A percentile compares a stretch with the other conserved stretches of the same genome.
Conservation (phyloP, 805 yeast species). For the Hanseniaspora osmophila region DNA sequence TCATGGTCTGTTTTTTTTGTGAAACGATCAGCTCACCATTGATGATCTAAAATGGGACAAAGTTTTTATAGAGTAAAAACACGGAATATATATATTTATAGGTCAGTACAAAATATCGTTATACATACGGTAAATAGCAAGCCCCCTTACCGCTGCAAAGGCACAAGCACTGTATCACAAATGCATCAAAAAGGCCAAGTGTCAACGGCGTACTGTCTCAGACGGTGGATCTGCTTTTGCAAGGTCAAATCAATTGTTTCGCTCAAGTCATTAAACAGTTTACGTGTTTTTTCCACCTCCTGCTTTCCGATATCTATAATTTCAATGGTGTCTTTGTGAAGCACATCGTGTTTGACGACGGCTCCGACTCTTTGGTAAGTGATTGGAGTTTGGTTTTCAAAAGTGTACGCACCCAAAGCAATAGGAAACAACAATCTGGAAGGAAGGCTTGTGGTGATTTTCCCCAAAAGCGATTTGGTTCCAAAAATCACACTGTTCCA, state of each 20-base stretch:
- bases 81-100: not conserved
- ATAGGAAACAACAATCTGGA: conserved; percentile 16
- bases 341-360: conserved; percentile 8
- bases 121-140: no score
- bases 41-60: no score
- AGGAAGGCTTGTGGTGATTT: conserved; percentile 14
- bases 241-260: conserved; percentile 6
- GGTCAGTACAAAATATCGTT: not conserved
- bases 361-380: conserved; percentile 13
- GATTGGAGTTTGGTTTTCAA: conserved; percentile 14
- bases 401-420: conserved; percentile 12
- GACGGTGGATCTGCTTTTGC: conserved; percentile 7
- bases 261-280: conserved; percentile 2
- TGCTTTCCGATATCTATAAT: conserved; percentile 7
- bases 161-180: no score
- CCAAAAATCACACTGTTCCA: conserved; percentile 11
- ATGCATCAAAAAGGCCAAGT: conserved; percentile 1
- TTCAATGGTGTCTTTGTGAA: conserved; percentile 10
- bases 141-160: no score
- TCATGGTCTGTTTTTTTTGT: no score
- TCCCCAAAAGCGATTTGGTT: conserved; percentile 3
- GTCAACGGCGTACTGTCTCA: conserved; percentile 3
- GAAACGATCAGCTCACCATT: no score
- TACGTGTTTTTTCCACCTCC: conserved; percentile 7
- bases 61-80: no score